Conservation (phyloP, 2,329 filamentous ascomycete species). For the Akanthomyces muscarius region DNA sequence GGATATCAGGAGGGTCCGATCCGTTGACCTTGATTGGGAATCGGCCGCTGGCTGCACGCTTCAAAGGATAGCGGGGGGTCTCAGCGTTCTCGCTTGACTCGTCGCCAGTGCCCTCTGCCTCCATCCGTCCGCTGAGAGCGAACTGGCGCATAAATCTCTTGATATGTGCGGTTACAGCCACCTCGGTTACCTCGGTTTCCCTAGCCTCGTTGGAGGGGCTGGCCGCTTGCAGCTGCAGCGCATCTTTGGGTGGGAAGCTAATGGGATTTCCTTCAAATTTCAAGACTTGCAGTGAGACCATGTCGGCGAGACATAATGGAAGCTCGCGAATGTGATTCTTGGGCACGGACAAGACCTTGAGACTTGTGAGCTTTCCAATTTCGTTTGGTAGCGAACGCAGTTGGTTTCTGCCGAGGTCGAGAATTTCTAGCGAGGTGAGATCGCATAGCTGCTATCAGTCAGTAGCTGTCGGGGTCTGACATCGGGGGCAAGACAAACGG, state of each 20-base stretch:
- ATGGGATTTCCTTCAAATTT: slow-evolving; percentile 89
- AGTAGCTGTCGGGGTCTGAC: slow-evolving; percentile 20
- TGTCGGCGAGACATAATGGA: slow-evolving; percentile 79
- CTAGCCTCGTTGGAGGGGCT: slow-evolving; percentile 53
- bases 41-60: slow-evolving; percentile 59
- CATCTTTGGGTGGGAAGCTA: slow-evolving; percentile 69
- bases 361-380: slow-evolving; percentile 72
- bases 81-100: slow-evolving; percentile 71
- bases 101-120: slow-evolving; percentile 54
- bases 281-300: slow-evolving; percentile 82
- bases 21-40: slow-evolving; percentile 72
- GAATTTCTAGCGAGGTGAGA: slow-evolving; percentile 81
- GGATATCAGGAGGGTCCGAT: slow-evolving; percentile 61
- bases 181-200: slow-evolving; percentile 61
- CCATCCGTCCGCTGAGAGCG: slow-evolving; percentile 47
- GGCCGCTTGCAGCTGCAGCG: slow-evolving; percentile 55
- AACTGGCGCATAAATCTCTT: slow-evolving; percentile 57
- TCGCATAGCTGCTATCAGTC: slow-evolving; percentile 65
- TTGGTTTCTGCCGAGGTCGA: slow-evolving; percentile 87
- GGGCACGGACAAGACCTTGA: slow-evolving; percentile 85
- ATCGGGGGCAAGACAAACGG: slow-evolving; percentile 38
- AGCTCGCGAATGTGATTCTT: slow-evolving; percentile 84
- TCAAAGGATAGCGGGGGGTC: slow-evolving; percentile 67
- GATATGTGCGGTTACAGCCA: slow-evolving; percentile 56
- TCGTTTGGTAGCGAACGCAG: slow-evolving; percentile 73